Base-by-base conservation (phyloP, 2,329 filamentous ascomycete genomes). In the Alternaria dauci region DNA sequence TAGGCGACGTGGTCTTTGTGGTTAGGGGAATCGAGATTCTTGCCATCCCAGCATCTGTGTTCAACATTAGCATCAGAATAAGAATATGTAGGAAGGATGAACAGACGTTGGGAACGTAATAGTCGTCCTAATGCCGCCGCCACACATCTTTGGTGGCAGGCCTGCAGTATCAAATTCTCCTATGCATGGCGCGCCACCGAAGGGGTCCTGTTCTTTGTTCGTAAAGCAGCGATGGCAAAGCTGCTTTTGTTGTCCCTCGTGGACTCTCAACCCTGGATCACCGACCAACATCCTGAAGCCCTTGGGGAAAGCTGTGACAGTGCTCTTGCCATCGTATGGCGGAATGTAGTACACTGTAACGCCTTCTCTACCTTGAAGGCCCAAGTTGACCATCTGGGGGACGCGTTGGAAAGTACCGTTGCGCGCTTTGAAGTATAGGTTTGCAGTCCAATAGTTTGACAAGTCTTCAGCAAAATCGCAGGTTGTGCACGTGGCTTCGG, bases 1-100 rank as follows among this genome's bases (percentile, higher is more conserved):
- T 53, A 81, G 71, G 67, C 72, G n/a, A 82, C 79, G 64, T 82
- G 87, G 63, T 81, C 81, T 76, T 82, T 84, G 81, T 89, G 86
- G 74, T 88, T 82, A 0, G 71, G 56, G 25, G 83, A 83, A 68
- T 86, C 84, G 6, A 80, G 48, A 71, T 83, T 82, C 68, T 78
- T 79, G 59, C 82, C 82, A 61, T 84, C 81, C 82, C 82, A 84
- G 77, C 82, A 73, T 56, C 51, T 53, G 4, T 12, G 5, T 30
- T 7, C 16, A 18, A 30, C 8, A 12, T 53, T 8, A 53, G 51
- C 18, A 8, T 43, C 8, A 18, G 2, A 36, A 1, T 5, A 26
- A 25, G 12, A 14, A 8, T n/a, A 25, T 12, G 8, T 38, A 41
- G 9, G 12, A 16, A 3, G 38, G 14, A 18, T 39, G 9, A n/a